Evolutionary conservation across 1,284 basidiomycete species (phyloP).

Genomic region (Cerioporus squamosus): DNA sequence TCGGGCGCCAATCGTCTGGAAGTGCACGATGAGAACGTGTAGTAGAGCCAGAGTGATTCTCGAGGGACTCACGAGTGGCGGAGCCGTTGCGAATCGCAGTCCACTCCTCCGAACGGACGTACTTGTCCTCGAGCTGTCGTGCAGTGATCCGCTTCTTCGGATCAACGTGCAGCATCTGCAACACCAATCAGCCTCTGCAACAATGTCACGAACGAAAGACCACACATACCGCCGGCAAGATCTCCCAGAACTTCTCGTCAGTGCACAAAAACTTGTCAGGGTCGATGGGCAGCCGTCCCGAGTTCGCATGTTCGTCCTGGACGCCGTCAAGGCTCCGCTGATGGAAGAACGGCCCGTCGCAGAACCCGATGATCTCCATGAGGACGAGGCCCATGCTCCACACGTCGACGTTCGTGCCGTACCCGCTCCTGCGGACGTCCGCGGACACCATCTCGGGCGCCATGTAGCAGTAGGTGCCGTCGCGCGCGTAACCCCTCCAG

Average conservation of each 20-base stretch:
- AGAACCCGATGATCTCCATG: slow-evolving; percentile 21
- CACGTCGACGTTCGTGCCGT: slow-evolving; percentile 24
- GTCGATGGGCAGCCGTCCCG: not conserved
- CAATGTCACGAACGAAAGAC: not conserved
- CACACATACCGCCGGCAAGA: not conserved
- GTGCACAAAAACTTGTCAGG: not conserved
- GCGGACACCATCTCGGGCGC: slow-evolving; percentile 19
- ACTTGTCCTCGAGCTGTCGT: slow-evolving; percentile 4
- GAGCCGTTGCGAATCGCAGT: not conserved
- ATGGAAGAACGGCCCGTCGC: slow-evolving; percentile 2
- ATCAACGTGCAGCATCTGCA: slow-evolving; percentile 24
- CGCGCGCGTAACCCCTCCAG: not conserved
- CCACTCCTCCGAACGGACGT: not conserved
- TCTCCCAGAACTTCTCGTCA: slow-evolving; percentile 12
- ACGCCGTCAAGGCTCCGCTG: not conserved
- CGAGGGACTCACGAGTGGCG: not conserved
- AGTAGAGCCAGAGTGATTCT: not conserved
- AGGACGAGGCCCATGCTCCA: slow-evolving; percentile 29
- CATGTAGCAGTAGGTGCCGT: not conserved
- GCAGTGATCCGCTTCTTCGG: slow-evolving; percentile 16
- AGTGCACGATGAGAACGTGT: not conserved
- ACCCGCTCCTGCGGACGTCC: not conserved
- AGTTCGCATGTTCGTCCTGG: not conserved
- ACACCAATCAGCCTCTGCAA: not conserved
- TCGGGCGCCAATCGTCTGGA: not conserved